Conservation (phyloP, 2,329 filamentous ascomycete genomes). For the Lizonia empirigonia region DNA sequence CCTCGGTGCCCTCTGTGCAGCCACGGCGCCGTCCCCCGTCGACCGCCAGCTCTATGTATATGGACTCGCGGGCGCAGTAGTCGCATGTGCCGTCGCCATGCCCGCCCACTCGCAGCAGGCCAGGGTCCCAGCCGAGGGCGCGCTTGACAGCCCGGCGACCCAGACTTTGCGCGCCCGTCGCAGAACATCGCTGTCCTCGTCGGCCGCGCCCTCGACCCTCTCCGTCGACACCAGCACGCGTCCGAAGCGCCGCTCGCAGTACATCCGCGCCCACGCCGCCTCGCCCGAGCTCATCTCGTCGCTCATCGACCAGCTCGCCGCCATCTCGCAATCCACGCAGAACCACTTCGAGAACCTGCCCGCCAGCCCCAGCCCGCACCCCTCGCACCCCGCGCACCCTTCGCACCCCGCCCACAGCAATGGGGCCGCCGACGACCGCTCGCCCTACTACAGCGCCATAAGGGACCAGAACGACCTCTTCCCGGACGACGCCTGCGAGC, state of each 20-base stretch:
- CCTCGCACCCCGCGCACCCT: constrained; percentile 9
- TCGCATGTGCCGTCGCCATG: no score
- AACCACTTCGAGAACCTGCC: constrained; percentile 68
- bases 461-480: constrained; percentile 57
- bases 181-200: constrained; percentile 36
- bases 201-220: constrained; percentile 22
- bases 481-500: constrained; percentile 62
- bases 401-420: constrained; percentile 23
- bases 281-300: constrained; percentile 73
- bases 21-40: no score
- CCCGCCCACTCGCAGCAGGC: no score
- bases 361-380: constrained; percentile 25
- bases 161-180: constrained; percentile 36
- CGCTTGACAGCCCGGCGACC: constrained; percentile 23
- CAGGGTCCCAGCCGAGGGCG: constrained; percentile 3
- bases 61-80: no score
- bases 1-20: no score
- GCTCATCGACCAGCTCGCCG: constrained; percentile 66
- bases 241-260: constrained; percentile 36
- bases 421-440: constrained; percentile 74
- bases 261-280: constrained; percentile 49
- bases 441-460: constrained; percentile 63
- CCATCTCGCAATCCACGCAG: constrained; percentile 67
- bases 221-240: constrained; percentile 10
- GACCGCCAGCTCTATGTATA: no score